Base-by-base conservation (phyloP, 2,329 filamentous ascomycete genomes). In the Lachnellula cervina region DNA sequence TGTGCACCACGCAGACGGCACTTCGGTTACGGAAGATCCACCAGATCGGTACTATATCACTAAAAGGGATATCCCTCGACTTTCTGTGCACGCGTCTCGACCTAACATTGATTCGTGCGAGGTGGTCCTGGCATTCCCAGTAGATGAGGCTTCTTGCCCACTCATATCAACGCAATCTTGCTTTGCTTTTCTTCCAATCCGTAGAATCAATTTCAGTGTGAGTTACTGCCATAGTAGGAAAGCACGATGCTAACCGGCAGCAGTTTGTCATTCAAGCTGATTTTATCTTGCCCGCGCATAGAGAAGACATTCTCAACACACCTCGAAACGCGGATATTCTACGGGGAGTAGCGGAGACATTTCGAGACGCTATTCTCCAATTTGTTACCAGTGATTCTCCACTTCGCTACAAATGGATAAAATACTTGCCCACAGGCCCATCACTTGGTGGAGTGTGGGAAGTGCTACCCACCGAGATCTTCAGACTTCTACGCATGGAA, bases 111-210 rank as follows among this genome's bases (percentile, higher is more conserved):
- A 58, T 47, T 19, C 42, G 25, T 56, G 52, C 25, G 53, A 57
- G 25, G 47, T 56, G 13, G 55, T 62, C 3, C 48, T 62, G 37
- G 59, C 58, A 43, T 62, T 62, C 25, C 59, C 54, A 25, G 55
- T 62, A n/a, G 52, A 57, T 48, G 50, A 44, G 1, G 23, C 23
- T 54, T 19, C 8, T 37, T 23, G 46, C n/a, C 53, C 56, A 45
- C 14, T 55, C n/a, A 59, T 57, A 25, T 35, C 44, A 5, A 23
- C 7, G 5, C 38, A 21, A 9, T 60, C 61, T 45, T 44, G 55
- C 6, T 61, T 56, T 51, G 61, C 62, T 8, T 65, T 63, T 56
- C 56, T 65, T 38, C 62, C 62, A 16, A 28, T 65, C 43, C 34
- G 58, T 35, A 51, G 14, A 17, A 37, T 58, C 32, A 55, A 56